Evolutionary conservation across 2,329 filamentous ascomycete species (phyloP).

Genomic region (Monosporascus ibericus): DNA sequence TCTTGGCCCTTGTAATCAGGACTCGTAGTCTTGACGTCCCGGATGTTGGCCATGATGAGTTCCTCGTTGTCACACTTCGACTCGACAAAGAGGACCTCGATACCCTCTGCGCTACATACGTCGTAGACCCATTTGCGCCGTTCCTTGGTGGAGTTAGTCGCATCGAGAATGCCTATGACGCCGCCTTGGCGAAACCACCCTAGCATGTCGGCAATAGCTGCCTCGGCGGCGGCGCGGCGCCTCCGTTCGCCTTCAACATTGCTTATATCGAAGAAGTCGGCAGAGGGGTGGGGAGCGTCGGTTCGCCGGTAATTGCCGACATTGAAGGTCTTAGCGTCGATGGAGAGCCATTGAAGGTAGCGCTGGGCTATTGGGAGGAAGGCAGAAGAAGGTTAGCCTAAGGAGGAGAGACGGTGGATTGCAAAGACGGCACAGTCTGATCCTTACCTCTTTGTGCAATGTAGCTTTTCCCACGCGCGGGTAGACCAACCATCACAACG

Average conservation of each 20-base stretch:
- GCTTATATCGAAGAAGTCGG: constrained; percentile 89
- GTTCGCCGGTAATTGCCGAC: constrained; percentile 92
- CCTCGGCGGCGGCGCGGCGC: constrained; percentile 81
- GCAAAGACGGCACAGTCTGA: background rate
- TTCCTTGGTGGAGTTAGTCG: constrained; percentile 90
- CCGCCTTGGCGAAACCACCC: constrained; percentile 81
- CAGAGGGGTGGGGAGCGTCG: constrained; percentile 81
- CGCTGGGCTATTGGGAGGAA: constrained; percentile 60
- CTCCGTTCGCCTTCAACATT: constrained; percentile 88
- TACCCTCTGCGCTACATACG: constrained; percentile 64
- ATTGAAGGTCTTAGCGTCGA: constrained; percentile 92
- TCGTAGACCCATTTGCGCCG: constrained; percentile 89
- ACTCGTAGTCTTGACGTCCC: constrained; percentile 93
- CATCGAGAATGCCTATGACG: constrained; percentile 88
- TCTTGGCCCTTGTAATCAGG: constrained; percentile 94
- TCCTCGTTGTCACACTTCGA: constrained; percentile 95
- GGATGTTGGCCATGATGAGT: constrained; percentile 95
- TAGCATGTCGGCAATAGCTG: constrained; percentile 88
- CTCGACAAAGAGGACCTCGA: constrained; percentile 94
- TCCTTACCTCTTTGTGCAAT: constrained; percentile 87
- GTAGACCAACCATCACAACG: constrained; percentile 97
- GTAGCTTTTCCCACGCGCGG: constrained; percentile 91
- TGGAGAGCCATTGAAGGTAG: constrained; percentile 94
- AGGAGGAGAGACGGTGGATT: background rate
- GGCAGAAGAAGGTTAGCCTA: constrained; percentile 7